Base-by-base conservation (phyloP, 441 rosid genomes). In the Macaranga tanarius region DNA sequence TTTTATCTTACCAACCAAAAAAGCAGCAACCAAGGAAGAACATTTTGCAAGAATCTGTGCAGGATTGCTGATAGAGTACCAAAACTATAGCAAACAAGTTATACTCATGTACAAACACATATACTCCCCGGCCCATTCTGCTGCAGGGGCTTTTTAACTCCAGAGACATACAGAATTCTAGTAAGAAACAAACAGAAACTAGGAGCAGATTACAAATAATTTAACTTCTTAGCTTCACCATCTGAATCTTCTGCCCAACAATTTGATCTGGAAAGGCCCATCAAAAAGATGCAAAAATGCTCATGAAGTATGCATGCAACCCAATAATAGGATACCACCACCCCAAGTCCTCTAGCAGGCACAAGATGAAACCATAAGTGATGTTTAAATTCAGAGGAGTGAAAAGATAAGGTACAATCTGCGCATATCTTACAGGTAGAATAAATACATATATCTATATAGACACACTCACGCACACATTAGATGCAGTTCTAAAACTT, bases 1-100 rank as follows among this genome's bases (percentile, higher is more conserved):
- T 75, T 76, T 80, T 84, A 47, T 83, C 96, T 91, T 91, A 91
- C 96, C 93, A 86, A 90, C 87, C 77, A 83, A 73, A 83, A 84
- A 72, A 61, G 90, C 91, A 77, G 82, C 90, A 87, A 89, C 72
- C 86, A 86, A 86, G 80, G 92, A 73, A 81, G 88, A 84, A 80
- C 79, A 85, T 75, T 79, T 90, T 88, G 86, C 96, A 84, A 88
- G 89, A 86, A 81, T 76, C 89, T 83, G 89, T 75, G 91, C 86
- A 85, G 80, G 85, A 84, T 81, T 79, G 96, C 79, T 82, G 94
- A 82, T 83, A 87, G 85, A 79, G 87, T 81, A 89, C 75, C 85
- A 83, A 71, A 75, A 83, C 82, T 83, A 91, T 79, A 83, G 84
- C 83, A 87, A 75, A 83, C 67, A 88, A 77, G 83, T 72, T 76